Conservation (phyloP, 2,329 filamentous ascomycete species). For the Colletotrichum echinochloae region DNA sequence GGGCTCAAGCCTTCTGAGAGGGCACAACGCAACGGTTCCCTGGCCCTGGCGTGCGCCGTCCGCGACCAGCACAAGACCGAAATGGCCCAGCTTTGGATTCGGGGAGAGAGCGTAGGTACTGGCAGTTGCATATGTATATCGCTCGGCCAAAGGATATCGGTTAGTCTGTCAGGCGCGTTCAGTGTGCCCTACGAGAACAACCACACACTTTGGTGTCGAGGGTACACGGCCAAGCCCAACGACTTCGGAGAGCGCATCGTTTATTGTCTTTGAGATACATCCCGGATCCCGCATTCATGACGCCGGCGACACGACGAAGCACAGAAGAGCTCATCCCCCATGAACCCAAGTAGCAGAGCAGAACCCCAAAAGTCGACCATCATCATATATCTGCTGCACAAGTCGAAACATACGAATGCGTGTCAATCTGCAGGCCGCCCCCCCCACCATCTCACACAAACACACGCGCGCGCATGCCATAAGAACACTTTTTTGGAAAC, state of each 20-base stretch:
- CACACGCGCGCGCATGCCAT: neutral
- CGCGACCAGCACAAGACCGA: constrained; percentile 29
- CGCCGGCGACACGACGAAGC: neutral
- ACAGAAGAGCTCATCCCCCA: neutral
- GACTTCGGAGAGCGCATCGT: neutral
- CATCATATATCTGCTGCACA: neutral
- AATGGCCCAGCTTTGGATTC: too few species aligned
- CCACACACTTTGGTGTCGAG: too few species aligned
- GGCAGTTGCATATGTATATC: too few species aligned
- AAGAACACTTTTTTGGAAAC: neutral
- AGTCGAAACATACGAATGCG: neutral
- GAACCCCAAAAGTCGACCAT: neutral
- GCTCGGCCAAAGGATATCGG: too few species aligned
- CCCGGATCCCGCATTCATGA: neutral
- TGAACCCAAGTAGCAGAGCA: neutral
- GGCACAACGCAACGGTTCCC: too few species aligned
- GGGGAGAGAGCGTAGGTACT: too few species aligned
- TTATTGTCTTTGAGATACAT: neutral
- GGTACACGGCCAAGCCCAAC: neutral
- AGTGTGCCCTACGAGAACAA: too few species aligned
- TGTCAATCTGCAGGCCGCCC: neutral
- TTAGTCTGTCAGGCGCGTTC: too few species aligned
- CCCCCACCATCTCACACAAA: neutral
- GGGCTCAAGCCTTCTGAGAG: too few species aligned
- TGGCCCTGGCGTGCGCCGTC: constrained; percentile 26